Conservation (phyloP, 345 rosid species). For the Lepidium didymum region DNA sequence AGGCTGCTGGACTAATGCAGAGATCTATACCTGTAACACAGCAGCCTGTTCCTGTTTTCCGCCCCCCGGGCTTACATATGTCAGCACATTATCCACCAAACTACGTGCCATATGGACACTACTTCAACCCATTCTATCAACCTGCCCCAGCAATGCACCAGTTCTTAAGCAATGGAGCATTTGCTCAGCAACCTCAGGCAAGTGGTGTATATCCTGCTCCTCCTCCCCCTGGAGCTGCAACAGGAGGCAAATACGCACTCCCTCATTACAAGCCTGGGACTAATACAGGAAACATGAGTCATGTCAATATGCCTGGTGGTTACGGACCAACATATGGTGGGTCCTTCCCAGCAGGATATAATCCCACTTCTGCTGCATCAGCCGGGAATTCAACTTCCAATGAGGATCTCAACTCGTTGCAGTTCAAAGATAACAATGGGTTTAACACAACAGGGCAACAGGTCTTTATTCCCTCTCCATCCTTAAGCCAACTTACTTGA, state of each 20-base stretch:
- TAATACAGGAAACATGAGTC: slow-evolving; percentile 56
- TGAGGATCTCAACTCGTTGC: slow-evolving; percentile 73
- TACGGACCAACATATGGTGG: slow-evolving; percentile 77
- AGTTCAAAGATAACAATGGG: slow-evolving; percentile 72
- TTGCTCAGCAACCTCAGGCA: slow-evolving; percentile 79
- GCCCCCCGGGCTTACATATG: slow-evolving; percentile 77
- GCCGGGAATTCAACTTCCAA: slow-evolving; percentile 61
- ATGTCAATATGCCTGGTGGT: slow-evolving; percentile 69
- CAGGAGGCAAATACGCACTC: slow-evolving; percentile 69
- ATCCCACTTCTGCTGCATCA: slow-evolving; percentile 51
- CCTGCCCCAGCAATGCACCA: slow-evolving; percentile 81
- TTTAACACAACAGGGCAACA: slow-evolving; percentile 78
- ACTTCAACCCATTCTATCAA: slow-evolving; percentile 65
- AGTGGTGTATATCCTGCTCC: slow-evolving; percentile 68
- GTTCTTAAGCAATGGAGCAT: slow-evolving; percentile 67
- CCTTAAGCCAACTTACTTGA: not conserved
- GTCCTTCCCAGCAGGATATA: slow-evolving; percentile 67
- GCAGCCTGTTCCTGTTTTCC: slow-evolving; percentile 76
- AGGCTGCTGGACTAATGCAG: slow-evolving; percentile 75
- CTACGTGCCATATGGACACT: slow-evolving; percentile 72
- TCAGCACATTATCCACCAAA: slow-evolving; percentile 74
- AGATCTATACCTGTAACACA: slow-evolving; percentile 72
- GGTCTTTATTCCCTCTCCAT: slow-evolving; percentile 9
- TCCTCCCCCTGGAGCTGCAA: slow-evolving; percentile 52
- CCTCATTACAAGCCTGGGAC: slow-evolving; percentile 79